These are phyloP conservation scores for Trametes maxima DNA, from an alignment of 768 basidiomycete species.

Conservation along the genomic window DNA sequence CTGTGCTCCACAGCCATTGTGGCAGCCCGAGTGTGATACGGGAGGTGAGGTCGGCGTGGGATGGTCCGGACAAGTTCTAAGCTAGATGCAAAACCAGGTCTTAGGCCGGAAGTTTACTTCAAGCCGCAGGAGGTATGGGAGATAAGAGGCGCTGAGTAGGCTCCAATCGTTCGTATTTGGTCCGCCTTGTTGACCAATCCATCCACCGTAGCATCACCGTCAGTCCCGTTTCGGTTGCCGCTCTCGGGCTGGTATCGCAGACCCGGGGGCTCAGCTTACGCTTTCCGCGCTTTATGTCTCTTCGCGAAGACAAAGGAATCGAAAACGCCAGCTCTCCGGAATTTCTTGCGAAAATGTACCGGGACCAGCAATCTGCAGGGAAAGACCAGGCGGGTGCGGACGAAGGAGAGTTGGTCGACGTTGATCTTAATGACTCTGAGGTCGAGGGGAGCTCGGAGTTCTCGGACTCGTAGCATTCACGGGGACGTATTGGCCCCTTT, in stretches of 20 bases:
- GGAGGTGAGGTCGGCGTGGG: constrained; percentile 50
- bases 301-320: constrained; percentile 72
- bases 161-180: constrained; percentile 34
- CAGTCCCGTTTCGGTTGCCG: constrained; percentile 85
- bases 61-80: not conserved
- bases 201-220: constrained; percentile 62
- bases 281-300: constrained; percentile 83
- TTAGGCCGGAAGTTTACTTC: constrained; percentile 69
- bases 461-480: not conserved
- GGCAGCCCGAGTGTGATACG: constrained; percentile 57
- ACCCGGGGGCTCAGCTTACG: constrained; percentile 76
- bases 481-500: not conserved
- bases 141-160: constrained; percentile 71
- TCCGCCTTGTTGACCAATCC: constrained; percentile 2
- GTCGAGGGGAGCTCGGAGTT: constrained; percentile 8
- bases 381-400: constrained; percentile 45
- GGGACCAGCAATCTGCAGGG: constrained; percentile 54
- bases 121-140: constrained; percentile 86
- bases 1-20: constrained; percentile 53
- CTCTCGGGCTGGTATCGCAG: constrained; percentile 58
- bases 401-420: constrained; percentile 64
- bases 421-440: constrained; percentile 38
- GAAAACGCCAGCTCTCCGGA: constrained; percentile 73
- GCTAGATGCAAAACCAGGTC: constrained; percentile 41
- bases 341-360: constrained; percentile 71